These are phyloP conservation scores for Zymoseptoria brevis DNA, from an alignment of 2,329 filamentous ascomycete species.

Conservation along the genomic window DNA sequence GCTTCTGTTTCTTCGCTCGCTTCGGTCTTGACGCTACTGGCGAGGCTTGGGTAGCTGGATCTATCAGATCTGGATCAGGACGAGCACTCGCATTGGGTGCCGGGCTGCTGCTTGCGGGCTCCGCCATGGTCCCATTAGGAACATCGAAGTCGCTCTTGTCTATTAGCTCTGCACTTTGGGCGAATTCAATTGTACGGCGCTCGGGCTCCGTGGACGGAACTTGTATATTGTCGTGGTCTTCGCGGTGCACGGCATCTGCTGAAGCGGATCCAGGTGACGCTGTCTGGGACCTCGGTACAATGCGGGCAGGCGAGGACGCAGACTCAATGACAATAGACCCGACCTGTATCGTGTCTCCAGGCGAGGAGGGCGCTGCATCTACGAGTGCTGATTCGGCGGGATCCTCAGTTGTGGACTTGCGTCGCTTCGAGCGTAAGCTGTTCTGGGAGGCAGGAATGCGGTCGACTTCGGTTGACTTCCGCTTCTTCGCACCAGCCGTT, in stretches of 20 bases:
- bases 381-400: slow-evolving; percentile 23
- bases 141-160: slow-evolving; percentile 21
- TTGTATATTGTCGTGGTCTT: slow-evolving; percentile 11
- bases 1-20: slow-evolving; percentile 23
- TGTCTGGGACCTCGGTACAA: slow-evolving; percentile 14
- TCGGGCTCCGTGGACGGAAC: slow-evolving; percentile 15
- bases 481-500: slow-evolving; percentile 19
- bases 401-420: slow-evolving; percentile 14
- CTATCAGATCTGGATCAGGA: slow-evolving; percentile 7
- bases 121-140: slow-evolving; percentile 37
- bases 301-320: slow-evolving; percentile 26
- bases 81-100: slow-evolving; percentile 7
- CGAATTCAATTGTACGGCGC: slow-evolving; percentile 15
- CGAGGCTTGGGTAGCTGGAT: slow-evolving; percentile 21
- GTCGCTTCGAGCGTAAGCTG: slow-evolving; percentile 11
- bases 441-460: background rate
- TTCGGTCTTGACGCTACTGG: slow-evolving; percentile 16
- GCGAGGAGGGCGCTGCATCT: slow-evolving; percentile 28
- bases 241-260: slow-evolving; percentile 22
- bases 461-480: slow-evolving; percentile 20
- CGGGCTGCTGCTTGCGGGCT: slow-evolving; percentile 38
- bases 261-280: slow-evolving; percentile 6
- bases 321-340: slow-evolving; percentile 12
- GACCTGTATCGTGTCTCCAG: background rate
- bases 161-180: slow-evolving; percentile 3